Evolutionary conservation across 83 land plant genomes (phyloP), one percentile per base, ranked within the genome.

Genomic region (Larix sibirica): DNA sequence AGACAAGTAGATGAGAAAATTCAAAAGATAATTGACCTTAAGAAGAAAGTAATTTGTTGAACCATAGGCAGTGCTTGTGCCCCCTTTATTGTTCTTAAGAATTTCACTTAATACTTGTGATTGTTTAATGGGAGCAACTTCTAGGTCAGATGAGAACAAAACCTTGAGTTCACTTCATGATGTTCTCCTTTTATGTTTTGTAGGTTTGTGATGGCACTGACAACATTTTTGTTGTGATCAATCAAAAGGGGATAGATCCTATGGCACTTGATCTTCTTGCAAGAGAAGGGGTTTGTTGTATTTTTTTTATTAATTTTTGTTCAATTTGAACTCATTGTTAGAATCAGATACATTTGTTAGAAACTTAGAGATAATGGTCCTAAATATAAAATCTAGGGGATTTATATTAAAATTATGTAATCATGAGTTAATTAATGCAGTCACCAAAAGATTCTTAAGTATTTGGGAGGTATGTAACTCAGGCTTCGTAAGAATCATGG

Each of bases 161-260:
- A 70, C 38, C 77, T 44, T 14, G 6, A 42, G 24, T 74, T 21
- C 2, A 21, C 16, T 42, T 44, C 4, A 38, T 0, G 3, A 10
- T 74, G 21, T 62, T 66, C 0, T n/a, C 38, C 62, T 40, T 71
- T 77, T 3, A 7, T 76, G 77, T 67, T 44, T 23, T 87, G 79
- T 90, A 98, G 97, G 97, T 98, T 79, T 98, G 99, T 79, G 84
- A 93, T 24, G 99, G 94, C 28, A 93, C 85, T 71, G 99, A 96
- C 79, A 92, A 91, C 47, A 93, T 87, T 74, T 94, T 98, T 89
- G 99, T 98, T 77, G 96, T 98, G 21, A 95, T 98, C 79, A 98
- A 98, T 86, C 99, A 96, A 80, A 98, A 98, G 81, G 99, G 99
- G 40, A 95, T 98, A 85, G 99, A 98, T 83, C 99, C 99, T 23